Base-by-base conservation (phyloP, 2,329 filamentous ascomycete genomes). In the Tolypocladium sp. region DNA sequence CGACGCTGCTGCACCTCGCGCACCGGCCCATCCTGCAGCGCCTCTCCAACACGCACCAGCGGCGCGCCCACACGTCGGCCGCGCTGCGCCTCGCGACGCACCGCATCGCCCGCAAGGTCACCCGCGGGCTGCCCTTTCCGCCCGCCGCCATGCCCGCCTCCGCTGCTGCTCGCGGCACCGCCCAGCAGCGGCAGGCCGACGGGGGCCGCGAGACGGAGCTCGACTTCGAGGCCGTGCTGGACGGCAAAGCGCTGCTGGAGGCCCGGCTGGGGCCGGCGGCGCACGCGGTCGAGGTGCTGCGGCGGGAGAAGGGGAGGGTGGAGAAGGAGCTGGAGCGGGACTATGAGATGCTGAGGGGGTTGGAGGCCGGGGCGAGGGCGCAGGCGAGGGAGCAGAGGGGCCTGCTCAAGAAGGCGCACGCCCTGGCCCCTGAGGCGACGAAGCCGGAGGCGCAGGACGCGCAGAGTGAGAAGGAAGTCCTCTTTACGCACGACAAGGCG, bases 61-160 rank as follows among this genome's bases (percentile, higher is more conserved):
- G 79, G 52, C 78, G 79, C 60, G 74, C 77, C 20, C 78, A 84
- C 59, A 84, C 85, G 12, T 75, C 83, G 10, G 73, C 79, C 2
- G 82, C 82, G 27, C 65, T 69, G 55, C 62, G 79, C 42, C 76
- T 77, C 44, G 77, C 87, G 30, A 74, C 83, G 9, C 77, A 78
- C 46, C 80, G 79, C 57, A 75, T 91, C 40, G 73, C 80, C 41
- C 79, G 76, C 55, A 87, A 86, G 66, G 73, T 90, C 7, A 71
- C 76, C 20, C 80, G 79, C 40, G 83, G 82, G 13, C 76, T 89
- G 57, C 86, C 86, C n/a, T 89, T 91, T 67, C 88, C 88, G 1
- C 84, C 83, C 0, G 77, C 80, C 3, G 69, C 73, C 1, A 65
- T 69, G 55, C 62, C 66, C 6, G 61, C 68, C 22, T 58, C 61